Base-by-base conservation (phyloP, 495 filamentous ascomycete genomes). In the Aspergillus hancockii region DNA sequence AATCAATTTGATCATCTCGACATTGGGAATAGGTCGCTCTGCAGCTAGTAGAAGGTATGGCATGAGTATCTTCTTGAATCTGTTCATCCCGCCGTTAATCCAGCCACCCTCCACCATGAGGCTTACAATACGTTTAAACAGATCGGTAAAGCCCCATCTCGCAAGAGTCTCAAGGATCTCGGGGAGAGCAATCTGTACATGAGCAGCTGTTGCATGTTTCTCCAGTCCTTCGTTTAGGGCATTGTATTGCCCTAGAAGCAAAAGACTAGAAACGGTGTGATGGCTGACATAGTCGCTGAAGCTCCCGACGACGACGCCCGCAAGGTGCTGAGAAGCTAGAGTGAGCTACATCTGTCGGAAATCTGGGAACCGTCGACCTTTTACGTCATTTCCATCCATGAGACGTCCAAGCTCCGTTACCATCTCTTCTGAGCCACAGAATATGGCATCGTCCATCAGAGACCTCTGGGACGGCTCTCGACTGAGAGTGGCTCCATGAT, bases 1-100 rank as follows among this genome's bases (percentile, higher is more conserved):
- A 4, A 82, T 63, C 8, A 79, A 47, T 41, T 70, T 65, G 22
- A 81, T 62, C 0, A 79, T 59, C 1, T 77, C 69, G 50, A 81
- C 63, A 58, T 79, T 82, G 0, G 79, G 75, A 2, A 74, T 59
- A 0, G 62, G 54, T 21, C 73, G 66, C 21, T 64, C 49, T 8
- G 61, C 65, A 18, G 72, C 71, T n/a, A 52, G 55, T 8, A 75
- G 57, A 16, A 80, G 62, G 36, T 62, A 66, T 0, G 72, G 71
- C 3, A 32, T 50, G 18, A 70, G 43, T 0, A 50, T 43, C 7
- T 49, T 41, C 31, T 5, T 56, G n/a, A 6, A 57, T 23, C 2
- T 8, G 0, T 4, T 49, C 34, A 23, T 22, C 23, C 32, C 49
- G 16, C 50, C 58, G 28, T 69, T 63, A 30, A 69, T 57, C 66